phyloP scores from a whole-genome alignment of 106 monocot species.

The Acorus gramineus region DNA sequence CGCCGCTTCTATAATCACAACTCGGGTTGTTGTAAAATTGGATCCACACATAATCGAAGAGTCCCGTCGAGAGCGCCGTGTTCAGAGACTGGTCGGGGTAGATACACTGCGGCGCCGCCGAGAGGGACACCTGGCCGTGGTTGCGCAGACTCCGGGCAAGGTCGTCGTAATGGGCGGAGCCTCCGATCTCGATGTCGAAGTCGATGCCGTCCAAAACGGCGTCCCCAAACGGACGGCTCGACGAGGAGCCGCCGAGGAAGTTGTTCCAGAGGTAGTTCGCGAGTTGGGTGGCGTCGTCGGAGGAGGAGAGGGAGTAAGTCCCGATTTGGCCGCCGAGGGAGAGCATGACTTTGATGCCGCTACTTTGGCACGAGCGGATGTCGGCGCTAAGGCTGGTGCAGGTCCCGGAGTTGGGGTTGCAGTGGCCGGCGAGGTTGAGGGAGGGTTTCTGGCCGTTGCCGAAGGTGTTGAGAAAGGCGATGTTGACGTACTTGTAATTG shows the following conservation, averaged over 20 bases:
- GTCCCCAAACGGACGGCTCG: conserved; percentile 31
- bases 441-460: conserved; percentile 47
- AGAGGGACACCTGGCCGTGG: conserved; percentile 19
- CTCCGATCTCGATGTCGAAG: conserved; percentile 43
- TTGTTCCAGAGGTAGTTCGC: conserved; percentile 51
- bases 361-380: conserved; percentile 27
- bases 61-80: conserved; percentile 26
- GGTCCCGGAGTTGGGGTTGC: conserved; percentile 14
- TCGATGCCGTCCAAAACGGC: conserved; percentile 54
- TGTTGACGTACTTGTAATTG: conserved; percentile 33
- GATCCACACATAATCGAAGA: conserved; percentile 46
- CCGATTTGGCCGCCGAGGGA: conserved; percentile 37
- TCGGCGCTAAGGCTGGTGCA: conserved; percentile 24
- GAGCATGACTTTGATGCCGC: conserved; percentile 27
- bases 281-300: conserved; percentile 27
- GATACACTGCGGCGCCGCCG: conserved; percentile 53
- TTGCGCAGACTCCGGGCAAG: conserved; percentile 21
- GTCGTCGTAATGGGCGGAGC: conserved; percentile 16
- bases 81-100: conserved; percentile 28
- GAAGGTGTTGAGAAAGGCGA: conserved; percentile 50
- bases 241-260: conserved; percentile 35
- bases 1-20: conserved; percentile 34
- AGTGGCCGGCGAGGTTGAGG: conserved; percentile 61
- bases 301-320: conserved; percentile 26
- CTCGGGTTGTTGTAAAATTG: conserved; percentile 54